A percentile compares a stretch with the other conserved stretches of the same genome.
phyloP scores from a whole-genome alignment of 768 basidiomycete species.

The Lactarius tabidus region DNA sequence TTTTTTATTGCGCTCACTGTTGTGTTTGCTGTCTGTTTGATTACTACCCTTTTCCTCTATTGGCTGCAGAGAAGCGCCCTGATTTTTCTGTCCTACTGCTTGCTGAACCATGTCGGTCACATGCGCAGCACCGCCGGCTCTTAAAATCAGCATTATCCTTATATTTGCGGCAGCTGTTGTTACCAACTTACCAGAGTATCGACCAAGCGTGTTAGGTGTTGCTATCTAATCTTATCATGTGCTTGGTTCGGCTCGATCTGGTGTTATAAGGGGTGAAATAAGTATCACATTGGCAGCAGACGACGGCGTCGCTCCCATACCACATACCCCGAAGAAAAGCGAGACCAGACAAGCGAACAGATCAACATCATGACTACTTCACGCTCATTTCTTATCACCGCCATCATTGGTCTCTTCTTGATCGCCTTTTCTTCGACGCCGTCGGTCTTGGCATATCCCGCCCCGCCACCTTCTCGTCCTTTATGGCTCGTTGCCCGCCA shows the following conservation, averaged over 20 bases:
- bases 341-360: background rate
- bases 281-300: background rate
- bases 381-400: constrained; percentile 8
- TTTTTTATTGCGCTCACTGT: constrained; percentile 9
- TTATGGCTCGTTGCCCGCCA: background rate
- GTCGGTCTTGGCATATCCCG: constrained; percentile 8
- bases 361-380: background rate
- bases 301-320: background rate
- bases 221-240: constrained; percentile 16
- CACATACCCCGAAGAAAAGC: background rate
- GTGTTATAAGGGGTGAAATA: background rate
- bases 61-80: background rate
- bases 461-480: background rate
- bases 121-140: background rate
- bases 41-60: background rate
- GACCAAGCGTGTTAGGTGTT: background rate
- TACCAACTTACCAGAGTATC: too few species aligned
- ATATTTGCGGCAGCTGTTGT: background rate
- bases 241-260: background rate
- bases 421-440: background rate
- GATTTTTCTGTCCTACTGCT: background rate
- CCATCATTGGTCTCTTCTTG: constrained; percentile 4
- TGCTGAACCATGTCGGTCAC: background rate
- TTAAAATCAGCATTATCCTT: background rate
- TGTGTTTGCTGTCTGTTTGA: constrained; percentile 22